phyloP scores from a whole-genome alignment of 108 stramenopile genomes.

The Cyclotella cryptica region DNA sequence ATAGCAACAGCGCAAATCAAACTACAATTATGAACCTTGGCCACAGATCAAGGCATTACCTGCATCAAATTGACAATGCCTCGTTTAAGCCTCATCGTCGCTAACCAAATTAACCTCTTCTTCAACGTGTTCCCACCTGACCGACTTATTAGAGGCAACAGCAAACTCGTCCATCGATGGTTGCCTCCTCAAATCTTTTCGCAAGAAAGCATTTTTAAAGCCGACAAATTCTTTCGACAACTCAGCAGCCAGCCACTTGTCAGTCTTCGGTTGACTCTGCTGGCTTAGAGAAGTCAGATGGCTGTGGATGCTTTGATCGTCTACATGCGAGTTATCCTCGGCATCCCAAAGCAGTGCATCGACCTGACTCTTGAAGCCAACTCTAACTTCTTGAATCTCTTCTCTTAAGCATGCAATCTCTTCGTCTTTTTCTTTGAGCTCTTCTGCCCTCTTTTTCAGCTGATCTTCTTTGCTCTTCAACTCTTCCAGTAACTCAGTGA shows the following conservation, averaged over 20 bases:
- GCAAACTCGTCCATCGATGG: background rate
- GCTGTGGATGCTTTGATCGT: background rate
- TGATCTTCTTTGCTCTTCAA: constrained; percentile 5
- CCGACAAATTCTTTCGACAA: background rate
- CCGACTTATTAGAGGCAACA: background rate
- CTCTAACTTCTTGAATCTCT: constrained; percentile 17
- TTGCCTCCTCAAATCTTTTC: background rate
- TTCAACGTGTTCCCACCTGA: background rate
- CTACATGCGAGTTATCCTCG: background rate
- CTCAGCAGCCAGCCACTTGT: constrained; percentile 8
- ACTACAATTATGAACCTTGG: background rate
- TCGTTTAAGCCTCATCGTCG: background rate
- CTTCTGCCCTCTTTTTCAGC: background rate
- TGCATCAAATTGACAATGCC: background rate
- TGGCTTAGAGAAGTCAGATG: background rate
- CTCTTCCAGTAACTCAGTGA: constrained; percentile 16
- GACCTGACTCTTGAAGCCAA: constrained; percentile 1
- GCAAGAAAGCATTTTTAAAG: background rate
- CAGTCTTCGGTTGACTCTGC: constrained; percentile 2
- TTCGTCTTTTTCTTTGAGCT: background rate
- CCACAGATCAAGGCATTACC: background rate
- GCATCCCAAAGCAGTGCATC: constrained; percentile 1
- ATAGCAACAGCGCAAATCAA: background rate
- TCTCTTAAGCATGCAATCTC: constrained; percentile 5
- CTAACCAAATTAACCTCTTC: background rate